Evolutionary conservation across 306 rosid genomes (phyloP).

Genomic region (Corylus americana): DNA sequence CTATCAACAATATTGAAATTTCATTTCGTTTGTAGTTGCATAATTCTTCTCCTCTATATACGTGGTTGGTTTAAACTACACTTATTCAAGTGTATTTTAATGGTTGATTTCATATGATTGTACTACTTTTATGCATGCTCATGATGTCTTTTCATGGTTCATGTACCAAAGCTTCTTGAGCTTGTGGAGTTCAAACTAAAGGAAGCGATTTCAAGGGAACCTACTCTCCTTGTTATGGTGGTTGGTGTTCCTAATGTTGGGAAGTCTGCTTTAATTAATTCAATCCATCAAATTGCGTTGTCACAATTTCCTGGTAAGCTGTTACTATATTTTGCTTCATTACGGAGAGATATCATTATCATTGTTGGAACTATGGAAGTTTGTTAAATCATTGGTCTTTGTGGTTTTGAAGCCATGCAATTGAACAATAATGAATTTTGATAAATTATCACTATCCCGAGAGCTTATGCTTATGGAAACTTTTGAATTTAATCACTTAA

Average conservation of each 20-base stretch:
- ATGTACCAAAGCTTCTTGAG: slow-evolving; percentile 58
- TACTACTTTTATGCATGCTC: neutral
- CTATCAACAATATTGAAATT: neutral
- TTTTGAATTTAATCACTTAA: too few relatives aligned
- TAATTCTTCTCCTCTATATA: neutral
- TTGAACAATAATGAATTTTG: slow-evolving; percentile 22
- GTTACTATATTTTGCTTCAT: neutral
- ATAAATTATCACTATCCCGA: too few relatives aligned
- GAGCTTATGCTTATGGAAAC: too few relatives aligned
- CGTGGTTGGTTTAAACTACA: neutral
- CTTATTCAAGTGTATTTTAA: neutral
- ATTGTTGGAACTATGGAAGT: neutral
- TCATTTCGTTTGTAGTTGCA: neutral
- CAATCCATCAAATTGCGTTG: slow-evolving; percentile 75
- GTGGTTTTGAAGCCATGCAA: slow-evolving; percentile 17
- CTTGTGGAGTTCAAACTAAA: slow-evolving; percentile 76
- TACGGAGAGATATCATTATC: neutral
- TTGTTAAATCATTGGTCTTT: neutral
- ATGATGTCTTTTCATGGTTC: neutral
- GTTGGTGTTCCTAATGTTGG: slow-evolving; percentile 96
- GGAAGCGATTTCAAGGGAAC: slow-evolving; percentile 75
- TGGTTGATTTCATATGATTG: neutral
- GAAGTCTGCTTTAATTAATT: slow-evolving; percentile 81
- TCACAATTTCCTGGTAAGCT: slow-evolving; percentile 70
- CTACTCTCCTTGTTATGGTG: slow-evolving; percentile 92